Percentiles rank a stretch among this genome's conserved stretches.
phyloP scores from a whole-genome alignment of 805 yeast species.

The Scheffersomyces ergatensis region DNA sequence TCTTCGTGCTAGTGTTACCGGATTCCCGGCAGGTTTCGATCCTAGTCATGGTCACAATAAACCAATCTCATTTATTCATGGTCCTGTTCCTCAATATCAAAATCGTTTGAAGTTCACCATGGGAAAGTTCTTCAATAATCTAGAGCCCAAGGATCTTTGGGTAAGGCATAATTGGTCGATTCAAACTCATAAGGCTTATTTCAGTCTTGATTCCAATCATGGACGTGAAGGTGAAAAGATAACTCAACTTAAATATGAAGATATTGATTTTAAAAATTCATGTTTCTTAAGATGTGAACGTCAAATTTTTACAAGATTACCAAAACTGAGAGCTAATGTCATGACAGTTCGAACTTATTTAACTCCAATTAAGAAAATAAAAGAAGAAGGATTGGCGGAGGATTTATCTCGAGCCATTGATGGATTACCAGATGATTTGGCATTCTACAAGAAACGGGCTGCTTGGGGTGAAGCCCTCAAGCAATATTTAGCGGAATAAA shows the following conservation, averaged over 20 bases:
- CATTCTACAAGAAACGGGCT: slow-evolving; percentile 32
- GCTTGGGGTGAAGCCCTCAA: slow-evolving; percentile 41
- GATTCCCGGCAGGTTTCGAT: slow-evolving; percentile 73
- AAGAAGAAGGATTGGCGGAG: slow-evolving; percentile 29
- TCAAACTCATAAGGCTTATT: slow-evolving; percentile 51
- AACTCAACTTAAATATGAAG: slow-evolving; percentile 17
- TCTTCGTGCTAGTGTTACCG: slow-evolving; percentile 53
- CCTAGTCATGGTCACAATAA: slow-evolving; percentile 52
- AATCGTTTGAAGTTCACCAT: slow-evolving; percentile 56
- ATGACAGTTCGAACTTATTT: slow-evolving; percentile 39
- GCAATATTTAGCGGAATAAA: slow-evolving; percentile 17
- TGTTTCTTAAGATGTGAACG: slow-evolving; percentile 36
- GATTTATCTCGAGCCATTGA: slow-evolving; percentile 34
- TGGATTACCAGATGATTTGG: slow-evolving; percentile 35
- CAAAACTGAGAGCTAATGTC: slow-evolving; percentile 29
- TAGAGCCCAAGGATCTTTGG: slow-evolving; percentile 54
- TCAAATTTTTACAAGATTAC: slow-evolving; percentile 35
- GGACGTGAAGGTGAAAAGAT: slow-evolving; percentile 27
- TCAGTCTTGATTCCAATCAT: slow-evolving; percentile 28
- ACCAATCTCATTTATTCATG: slow-evolving; percentile 61
- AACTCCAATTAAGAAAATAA: slow-evolving; percentile 26
- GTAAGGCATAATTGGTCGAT: slow-evolving; percentile 70
- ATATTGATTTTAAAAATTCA: slow-evolving; percentile 33
- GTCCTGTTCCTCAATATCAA: slow-evolving; percentile 69
- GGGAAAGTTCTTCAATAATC: slow-evolving; percentile 61